These are phyloP conservation scores for Tylopilus balloui DNA, from an alignment of 768 basidiomycete species.

Conservation along the genomic window DNA sequence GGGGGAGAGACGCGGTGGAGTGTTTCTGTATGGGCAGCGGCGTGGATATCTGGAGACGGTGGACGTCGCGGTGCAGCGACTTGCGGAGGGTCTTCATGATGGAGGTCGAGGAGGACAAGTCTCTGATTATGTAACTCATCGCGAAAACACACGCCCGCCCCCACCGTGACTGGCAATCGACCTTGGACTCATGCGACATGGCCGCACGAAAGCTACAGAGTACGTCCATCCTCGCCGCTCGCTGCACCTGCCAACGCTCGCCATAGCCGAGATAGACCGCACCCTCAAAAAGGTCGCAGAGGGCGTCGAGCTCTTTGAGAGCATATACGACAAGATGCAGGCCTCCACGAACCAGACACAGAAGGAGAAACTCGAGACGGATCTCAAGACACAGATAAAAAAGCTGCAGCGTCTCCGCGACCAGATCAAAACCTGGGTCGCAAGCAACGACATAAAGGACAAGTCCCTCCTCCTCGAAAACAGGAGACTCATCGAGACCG, in stretches of 20 bases:
- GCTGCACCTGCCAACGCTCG: no score
- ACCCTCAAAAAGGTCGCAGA: slow-evolving; percentile 96
- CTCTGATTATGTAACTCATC: slow-evolving; percentile 26
- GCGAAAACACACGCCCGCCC: background rate
- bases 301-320: slow-evolving; percentile 93
- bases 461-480: slow-evolving; percentile 90
- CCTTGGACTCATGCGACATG: no score
- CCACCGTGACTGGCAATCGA: background rate
- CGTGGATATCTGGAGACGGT: slow-evolving; percentile 63
- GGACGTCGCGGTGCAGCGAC: slow-evolving; percentile 62
- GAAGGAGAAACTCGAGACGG: slow-evolving; percentile 96
- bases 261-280: slow-evolving; percentile 93
- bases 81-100: slow-evolving; percentile 82
- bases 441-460: slow-evolving; percentile 98
- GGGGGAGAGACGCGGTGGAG: slow-evolving; percentile 66
- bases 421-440: slow-evolving; percentile 94
- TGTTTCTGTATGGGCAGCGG: slow-evolving; percentile 57
- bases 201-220: slow-evolving; percentile 90
- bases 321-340: slow-evolving; percentile 98
- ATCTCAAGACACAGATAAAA: slow-evolving; percentile 99
- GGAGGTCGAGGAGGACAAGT: background rate
- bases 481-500: slow-evolving; percentile 94
- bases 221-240: slow-evolving; percentile 28
- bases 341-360: slow-evolving; percentile 93
- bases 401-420: slow-evolving; percentile 79